phyloP scores from a whole-genome alignment of 1,284 basidiomycete species.

The Ceratobasidium sp. region DNA sequence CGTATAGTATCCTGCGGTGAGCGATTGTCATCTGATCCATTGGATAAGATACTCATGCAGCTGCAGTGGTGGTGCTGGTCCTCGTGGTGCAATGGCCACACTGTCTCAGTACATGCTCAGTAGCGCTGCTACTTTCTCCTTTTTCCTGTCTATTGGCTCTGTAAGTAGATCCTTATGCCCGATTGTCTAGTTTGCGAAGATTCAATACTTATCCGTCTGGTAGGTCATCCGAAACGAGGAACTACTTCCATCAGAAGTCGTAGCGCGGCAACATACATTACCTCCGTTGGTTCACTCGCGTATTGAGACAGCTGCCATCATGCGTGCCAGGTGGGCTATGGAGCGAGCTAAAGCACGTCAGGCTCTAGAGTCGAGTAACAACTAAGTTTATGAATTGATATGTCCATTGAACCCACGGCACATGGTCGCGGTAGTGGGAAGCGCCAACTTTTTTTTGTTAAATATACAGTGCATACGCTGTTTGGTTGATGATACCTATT shows the following conservation, averaged over 20 bases:
- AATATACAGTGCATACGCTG: not conserved
- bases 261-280: conserved; percentile 40
- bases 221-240: conserved; percentile 49
- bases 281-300: conserved; percentile 42
- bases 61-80: conserved; percentile 83
- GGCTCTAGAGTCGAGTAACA: conserved; percentile 11
- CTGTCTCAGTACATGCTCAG: conserved; percentile 95
- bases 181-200: not conserved
- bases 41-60: not conserved
- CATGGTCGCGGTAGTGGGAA: not conserved
- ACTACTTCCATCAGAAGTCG: conserved; percentile 39
- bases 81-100: conserved; percentile 84
- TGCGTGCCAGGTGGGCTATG: conserved; percentile 46
- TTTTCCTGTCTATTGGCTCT: conserved; percentile 86
- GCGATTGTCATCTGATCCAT: conserved; percentile 47
- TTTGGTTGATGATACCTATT: not conserved
- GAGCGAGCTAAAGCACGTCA: conserved; percentile 40
- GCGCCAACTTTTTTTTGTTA: conserved; percentile 14
- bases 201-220: not conserved
- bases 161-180: conserved; percentile 57
- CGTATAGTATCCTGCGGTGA: conserved; percentile 87
- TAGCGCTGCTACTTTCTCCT: conserved; percentile 86
- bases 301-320: conserved; percentile 37
- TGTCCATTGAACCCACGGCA: not conserved
- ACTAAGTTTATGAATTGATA: not conserved